Evolutionary conservation across 805 yeast species (phyloP).

Genomic region (Peterozyma toletana): DNA sequence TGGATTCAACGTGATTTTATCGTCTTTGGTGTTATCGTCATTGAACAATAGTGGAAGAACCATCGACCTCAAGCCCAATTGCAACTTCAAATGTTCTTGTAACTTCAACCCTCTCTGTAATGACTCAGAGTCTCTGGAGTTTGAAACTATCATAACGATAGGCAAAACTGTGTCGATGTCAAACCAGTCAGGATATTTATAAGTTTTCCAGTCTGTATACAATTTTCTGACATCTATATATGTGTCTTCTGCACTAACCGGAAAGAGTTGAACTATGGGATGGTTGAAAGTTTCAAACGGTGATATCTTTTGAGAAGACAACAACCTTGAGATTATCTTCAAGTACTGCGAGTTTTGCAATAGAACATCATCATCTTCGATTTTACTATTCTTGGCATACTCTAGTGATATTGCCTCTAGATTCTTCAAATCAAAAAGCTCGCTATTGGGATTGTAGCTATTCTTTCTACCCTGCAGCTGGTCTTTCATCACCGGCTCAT

Average conservation of each 20-base stretch:
- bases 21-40: slow-evolving; percentile 1
- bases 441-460: slow-evolving; percentile 8
- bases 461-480: slow-evolving; percentile 6
- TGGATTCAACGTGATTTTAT: slow-evolving; percentile 1
- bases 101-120: slow-evolving; percentile 27
- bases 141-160: slow-evolving; percentile 42
- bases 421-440: slow-evolving; percentile 14
- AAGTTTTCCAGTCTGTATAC: slow-evolving; percentile 44
- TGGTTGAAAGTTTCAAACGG: slow-evolving; percentile 85
- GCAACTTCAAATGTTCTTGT: slow-evolving; percentile 22
- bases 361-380: slow-evolving; percentile 8
- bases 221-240: slow-evolving; percentile 51
- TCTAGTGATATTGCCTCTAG: slow-evolving; percentile 10
- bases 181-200: slow-evolving; percentile 51
- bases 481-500: slow-evolving; percentile 12
- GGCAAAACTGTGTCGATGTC: slow-evolving; percentile 58
- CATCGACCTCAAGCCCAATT: slow-evolving; percentile 14
- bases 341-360: slow-evolving; percentile 45
- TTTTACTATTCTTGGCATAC: slow-evolving; percentile 1
- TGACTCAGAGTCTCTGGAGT: slow-evolving; percentile 35
- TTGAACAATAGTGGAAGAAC: slow-evolving; percentile 11
- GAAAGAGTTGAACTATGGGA: slow-evolving; percentile 71
- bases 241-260: slow-evolving; percentile 48
- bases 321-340: slow-evolving; percentile 47
- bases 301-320: slow-evolving; percentile 53